Conservation (phyloP, 2,329 filamentous ascomycete species). For the Penicillium capsulatum region DNA sequence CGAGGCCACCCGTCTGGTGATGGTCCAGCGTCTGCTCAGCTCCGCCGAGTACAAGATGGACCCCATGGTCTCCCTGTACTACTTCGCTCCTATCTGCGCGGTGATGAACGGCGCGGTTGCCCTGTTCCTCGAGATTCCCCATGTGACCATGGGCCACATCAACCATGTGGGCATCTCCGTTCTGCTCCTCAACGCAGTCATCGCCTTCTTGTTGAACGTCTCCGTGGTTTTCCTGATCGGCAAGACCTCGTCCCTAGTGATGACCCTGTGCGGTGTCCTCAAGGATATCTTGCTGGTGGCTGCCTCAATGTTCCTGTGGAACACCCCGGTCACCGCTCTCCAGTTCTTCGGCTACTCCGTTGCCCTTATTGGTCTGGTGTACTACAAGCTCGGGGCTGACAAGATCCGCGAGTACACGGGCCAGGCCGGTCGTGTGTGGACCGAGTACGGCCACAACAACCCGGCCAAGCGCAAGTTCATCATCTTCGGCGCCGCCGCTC, state of each 20-base stretch:
- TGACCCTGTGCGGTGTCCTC: conserved; percentile 79
- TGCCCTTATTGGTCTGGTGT: conserved; percentile 61
- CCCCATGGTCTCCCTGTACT: conserved; percentile 81
- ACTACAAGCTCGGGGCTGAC: conserved; percentile 69
- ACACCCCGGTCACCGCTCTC: conserved; percentile 63
- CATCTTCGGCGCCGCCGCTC: conserved; percentile 60
- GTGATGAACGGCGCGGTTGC: conserved; percentile 72
- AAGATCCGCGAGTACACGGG: conserved; percentile 75
- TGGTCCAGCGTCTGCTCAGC: conserved; percentile 79
- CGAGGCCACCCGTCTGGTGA: conserved; percentile 75
- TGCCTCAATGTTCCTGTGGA: conserved; percentile 73
- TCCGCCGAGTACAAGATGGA: conserved; percentile 82
- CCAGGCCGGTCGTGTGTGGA: conserved; percentile 73
- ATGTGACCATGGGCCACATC: conserved; percentile 66
- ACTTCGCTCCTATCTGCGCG: conserved; percentile 81
- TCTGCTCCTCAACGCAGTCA: conserved; percentile 64
- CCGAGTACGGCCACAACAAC: conserved; percentile 74
- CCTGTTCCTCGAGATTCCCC: conserved; percentile 63
- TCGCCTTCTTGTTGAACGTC: conserved; percentile 74
- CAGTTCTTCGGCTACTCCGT: conserved; percentile 76
- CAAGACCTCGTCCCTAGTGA: conserved; percentile 79
- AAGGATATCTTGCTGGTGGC: conserved; percentile 82
- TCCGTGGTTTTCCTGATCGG: conserved; percentile 80
- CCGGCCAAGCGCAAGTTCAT: conserved; percentile 75
- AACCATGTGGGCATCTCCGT: conserved; percentile 59